Percentiles rank a stretch among this genome's conserved stretches.
Conservation (phyloP, 495 filamentous ascomycete genomes). For the Lepraria neglecta region DNA sequence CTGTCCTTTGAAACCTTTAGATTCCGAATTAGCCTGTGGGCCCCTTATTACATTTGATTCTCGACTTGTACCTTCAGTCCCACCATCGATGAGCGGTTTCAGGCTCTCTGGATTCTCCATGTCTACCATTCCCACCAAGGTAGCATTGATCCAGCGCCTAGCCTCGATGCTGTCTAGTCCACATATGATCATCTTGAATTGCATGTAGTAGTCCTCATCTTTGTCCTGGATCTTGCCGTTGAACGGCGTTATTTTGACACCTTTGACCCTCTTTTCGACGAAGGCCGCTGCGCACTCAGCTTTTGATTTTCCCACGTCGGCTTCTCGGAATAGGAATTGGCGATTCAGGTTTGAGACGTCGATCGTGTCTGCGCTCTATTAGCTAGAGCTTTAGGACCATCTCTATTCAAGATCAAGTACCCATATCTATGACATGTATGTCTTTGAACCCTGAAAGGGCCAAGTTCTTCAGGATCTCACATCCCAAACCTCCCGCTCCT, state of each 20-base stretch:
- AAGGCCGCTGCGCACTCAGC: slow-evolving; percentile 88
- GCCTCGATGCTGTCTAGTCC: slow-evolving; percentile 98
- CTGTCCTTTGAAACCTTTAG: slow-evolving; percentile 86
- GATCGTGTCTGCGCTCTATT: slow-evolving; percentile 66
- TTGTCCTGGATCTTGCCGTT: slow-evolving; percentile 96
- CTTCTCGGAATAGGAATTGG: slow-evolving; percentile 91
- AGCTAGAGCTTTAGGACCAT: slow-evolving; percentile 22
- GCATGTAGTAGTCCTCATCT: slow-evolving; percentile 96
- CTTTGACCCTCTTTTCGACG: slow-evolving; percentile 79
- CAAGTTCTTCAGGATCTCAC: slow-evolving; percentile 94
- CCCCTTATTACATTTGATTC: background rate
- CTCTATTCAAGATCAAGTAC: slow-evolving; percentile 34
- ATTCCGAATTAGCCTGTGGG: slow-evolving; percentile 21
- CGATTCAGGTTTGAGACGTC: slow-evolving; percentile 98
- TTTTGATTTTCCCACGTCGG: slow-evolving; percentile 90
- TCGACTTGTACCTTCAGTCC: slow-evolving; percentile 67
- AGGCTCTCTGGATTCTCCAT: slow-evolving; percentile 67
- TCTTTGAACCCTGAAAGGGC: slow-evolving; percentile 92
- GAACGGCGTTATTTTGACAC: slow-evolving; percentile 86
- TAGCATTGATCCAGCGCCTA: slow-evolving; percentile 96
- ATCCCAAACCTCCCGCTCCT: slow-evolving; percentile 91
- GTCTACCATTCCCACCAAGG: slow-evolving; percentile 83
- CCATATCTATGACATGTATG: slow-evolving; percentile 99
- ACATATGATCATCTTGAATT: slow-evolving; percentile 88
- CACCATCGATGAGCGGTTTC: slow-evolving; percentile 93